Conservation (phyloP, 2,329 filamentous ascomycete genomes). For the Orbilia javanica region DNA sequence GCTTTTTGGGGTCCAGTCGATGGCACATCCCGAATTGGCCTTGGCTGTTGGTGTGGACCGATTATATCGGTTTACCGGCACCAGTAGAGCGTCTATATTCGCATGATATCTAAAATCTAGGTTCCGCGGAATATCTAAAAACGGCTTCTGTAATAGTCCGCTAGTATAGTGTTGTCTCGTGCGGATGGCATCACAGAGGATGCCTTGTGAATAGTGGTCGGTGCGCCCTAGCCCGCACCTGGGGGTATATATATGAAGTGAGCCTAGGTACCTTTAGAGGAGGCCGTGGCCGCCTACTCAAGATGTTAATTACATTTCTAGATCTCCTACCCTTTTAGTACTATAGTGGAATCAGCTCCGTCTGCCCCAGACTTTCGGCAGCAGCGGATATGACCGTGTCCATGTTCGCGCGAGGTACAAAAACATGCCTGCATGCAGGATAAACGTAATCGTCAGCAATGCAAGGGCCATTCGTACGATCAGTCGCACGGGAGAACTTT, state of each 20-base stretch:
- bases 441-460: no score
- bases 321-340: background rate
- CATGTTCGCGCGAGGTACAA: background rate
- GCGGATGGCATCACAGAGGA: no score
- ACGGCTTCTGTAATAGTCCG: background rate
- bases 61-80: no score
- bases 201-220: no score
- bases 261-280: background rate
- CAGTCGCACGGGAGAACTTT: background rate
- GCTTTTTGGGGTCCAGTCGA: slow-evolving; percentile 1
- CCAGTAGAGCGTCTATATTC: slow-evolving; percentile 11
- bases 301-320: background rate
- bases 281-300: background rate
- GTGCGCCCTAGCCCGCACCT: background rate
- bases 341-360: background rate
- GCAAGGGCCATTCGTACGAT: background rate
- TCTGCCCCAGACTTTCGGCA: background rate
- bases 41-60: background rate
- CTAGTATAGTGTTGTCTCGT: background rate
- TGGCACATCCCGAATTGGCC: slow-evolving; percentile 9
- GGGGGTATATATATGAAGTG: background rate
- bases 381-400: background rate
- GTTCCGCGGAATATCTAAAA: background rate
- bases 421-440: no score
- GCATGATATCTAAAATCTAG: no score